Evolutionary conservation across 345 rosid genomes (phyloP).

Genomic region (Lepidium sativum): DNA sequence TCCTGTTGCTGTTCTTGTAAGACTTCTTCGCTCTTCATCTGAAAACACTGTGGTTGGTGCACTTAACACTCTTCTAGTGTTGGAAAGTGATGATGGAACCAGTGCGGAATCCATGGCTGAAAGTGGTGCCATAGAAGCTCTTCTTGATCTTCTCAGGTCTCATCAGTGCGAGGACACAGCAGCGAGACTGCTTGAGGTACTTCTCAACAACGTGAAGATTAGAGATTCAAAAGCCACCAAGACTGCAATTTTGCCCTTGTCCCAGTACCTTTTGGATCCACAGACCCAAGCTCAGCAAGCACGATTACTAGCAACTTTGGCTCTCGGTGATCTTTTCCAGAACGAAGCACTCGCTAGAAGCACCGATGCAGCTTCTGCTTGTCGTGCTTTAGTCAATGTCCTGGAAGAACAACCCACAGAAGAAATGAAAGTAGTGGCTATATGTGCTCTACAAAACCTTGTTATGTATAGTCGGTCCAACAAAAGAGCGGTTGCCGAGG

Average conservation of each 20-base stretch:
- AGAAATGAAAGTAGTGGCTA: constrained; percentile 99
- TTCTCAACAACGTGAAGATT: constrained; percentile 93
- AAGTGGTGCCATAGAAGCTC: constrained; percentile 97
- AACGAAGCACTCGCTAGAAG: constrained; percentile 94
- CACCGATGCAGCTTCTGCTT: constrained; percentile 91
- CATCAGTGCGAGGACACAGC: constrained; percentile 98
- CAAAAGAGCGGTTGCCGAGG: constrained; percentile 99
- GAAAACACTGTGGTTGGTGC: constrained; percentile 85
- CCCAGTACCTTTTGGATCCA: constrained; percentile 96
- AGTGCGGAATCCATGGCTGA: constrained; percentile 99
- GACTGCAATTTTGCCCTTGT: constrained; percentile 78
- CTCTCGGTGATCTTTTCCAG: constrained; percentile 97
- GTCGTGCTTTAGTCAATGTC: constrained; percentile 93
- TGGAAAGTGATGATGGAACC: constrained; percentile 93
- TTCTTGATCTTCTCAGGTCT: constrained; percentile 85
- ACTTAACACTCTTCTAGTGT: constrained; percentile 84
- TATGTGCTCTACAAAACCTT: constrained; percentile 96
- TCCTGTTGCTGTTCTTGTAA: constrained; percentile 89
- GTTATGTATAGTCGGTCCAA: constrained; percentile 93
- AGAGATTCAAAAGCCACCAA: constrained; percentile 92
- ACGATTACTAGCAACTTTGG: constrained; percentile 81
- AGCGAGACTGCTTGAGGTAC: constrained; percentile 85
- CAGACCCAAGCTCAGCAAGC: constrained; percentile 98
- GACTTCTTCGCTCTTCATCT: constrained; percentile 76
- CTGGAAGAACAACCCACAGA: constrained; percentile 99